A percentile compares a stretch with the other conserved stretches of the same genome.
These are phyloP conservation scores for Phalaenopsis equestris DNA, from an alignment of 106 monocot species.

Conservation along the genomic window DNA sequence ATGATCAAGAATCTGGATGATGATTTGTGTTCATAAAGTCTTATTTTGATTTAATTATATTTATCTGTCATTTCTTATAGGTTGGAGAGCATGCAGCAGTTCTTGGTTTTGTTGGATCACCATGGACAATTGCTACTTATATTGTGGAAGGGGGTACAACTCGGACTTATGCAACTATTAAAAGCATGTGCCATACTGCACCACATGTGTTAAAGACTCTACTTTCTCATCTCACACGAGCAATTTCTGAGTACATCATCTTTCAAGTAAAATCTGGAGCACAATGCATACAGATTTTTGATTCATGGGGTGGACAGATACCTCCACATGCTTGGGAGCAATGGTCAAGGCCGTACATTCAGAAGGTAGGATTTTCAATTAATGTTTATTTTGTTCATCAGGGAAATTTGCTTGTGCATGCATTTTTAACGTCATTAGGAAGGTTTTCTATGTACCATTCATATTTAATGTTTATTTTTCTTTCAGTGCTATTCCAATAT, in stretches of 20 bases:
- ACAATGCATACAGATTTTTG: conserved; percentile 93
- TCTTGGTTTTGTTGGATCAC: conserved; percentile 93
- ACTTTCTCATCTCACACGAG: conserved; percentile 69
- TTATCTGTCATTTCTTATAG: conserved; percentile 21
- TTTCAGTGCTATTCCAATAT: neutral
- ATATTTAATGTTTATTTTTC: neutral
- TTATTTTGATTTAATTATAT: neutral
- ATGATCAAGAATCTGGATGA: neutral
- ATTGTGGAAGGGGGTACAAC: conserved; percentile 96
- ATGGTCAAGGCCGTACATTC: conserved; percentile 94
- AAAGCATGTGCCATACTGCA: conserved; percentile 76
- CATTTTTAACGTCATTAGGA: neutral
- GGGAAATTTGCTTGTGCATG: neutral
- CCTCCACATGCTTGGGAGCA: conserved; percentile 87
- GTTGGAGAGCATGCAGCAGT: conserved; percentile 80
- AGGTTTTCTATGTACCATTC: neutral
- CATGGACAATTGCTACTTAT: conserved; percentile 98
- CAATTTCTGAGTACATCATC: conserved; percentile 79
- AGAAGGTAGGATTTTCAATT: conserved; percentile 48
- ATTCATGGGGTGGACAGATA: conserved; percentile 96
- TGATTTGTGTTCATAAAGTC: neutral
- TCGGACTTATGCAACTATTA: conserved; percentile 72
- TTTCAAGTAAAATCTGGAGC: conserved; percentile 90
- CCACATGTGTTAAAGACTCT: conserved; percentile 70
- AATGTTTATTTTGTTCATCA: neutral